Evolutionary conservation across 2,329 filamentous ascomycete genomes (phyloP).

Genomic region (Zalaria sp.): DNA sequence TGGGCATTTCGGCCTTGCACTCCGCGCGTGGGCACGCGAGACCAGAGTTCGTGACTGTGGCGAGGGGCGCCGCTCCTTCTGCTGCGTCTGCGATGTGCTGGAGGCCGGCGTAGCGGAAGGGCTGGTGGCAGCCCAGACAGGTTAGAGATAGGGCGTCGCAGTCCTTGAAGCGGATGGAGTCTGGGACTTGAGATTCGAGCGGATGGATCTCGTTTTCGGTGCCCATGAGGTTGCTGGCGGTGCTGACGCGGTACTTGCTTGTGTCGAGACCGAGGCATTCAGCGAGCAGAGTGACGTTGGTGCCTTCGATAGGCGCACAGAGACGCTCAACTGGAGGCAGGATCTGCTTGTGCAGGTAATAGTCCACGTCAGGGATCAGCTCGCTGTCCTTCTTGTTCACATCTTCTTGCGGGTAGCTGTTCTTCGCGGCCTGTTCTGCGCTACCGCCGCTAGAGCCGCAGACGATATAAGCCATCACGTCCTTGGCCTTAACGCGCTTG

Average conservation of each 20-base stretch:
- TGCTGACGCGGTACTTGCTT: constrained; percentile 66
- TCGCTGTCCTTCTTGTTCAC: constrained; percentile 62
- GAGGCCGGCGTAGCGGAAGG: constrained; percentile 65
- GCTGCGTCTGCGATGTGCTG: constrained; percentile 15
- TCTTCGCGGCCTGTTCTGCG: constrained; percentile 62
- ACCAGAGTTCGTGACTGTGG: constrained; percentile 57
- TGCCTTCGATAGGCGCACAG: constrained; percentile 88
- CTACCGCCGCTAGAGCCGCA: constrained; percentile 53
- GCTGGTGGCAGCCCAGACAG: constrained; percentile 66
- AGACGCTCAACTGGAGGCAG: constrained; percentile 95
- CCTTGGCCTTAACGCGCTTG: constrained; percentile 78
- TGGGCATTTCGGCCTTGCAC: constrained; percentile 53
- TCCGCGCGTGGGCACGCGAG: constrained; percentile 51
- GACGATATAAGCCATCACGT: constrained; percentile 93
- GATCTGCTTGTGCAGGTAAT: constrained; percentile 96
- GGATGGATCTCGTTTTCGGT: constrained; percentile 58
- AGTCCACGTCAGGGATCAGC: constrained; percentile 83
- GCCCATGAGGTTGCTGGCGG: constrained; percentile 41
- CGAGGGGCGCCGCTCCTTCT: constrained; percentile 24
- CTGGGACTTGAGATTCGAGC: constrained; percentile 86
- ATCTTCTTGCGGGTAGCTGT: constrained; percentile 77
- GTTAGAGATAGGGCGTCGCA: constrained; percentile 63
- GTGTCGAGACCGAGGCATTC: constrained; percentile 89
- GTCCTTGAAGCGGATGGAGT: constrained; percentile 75
- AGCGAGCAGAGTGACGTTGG: constrained; percentile 76